Evolutionary conservation across 441 rosid species (phyloP).

Genomic region (Syzygium malaccense): DNA sequence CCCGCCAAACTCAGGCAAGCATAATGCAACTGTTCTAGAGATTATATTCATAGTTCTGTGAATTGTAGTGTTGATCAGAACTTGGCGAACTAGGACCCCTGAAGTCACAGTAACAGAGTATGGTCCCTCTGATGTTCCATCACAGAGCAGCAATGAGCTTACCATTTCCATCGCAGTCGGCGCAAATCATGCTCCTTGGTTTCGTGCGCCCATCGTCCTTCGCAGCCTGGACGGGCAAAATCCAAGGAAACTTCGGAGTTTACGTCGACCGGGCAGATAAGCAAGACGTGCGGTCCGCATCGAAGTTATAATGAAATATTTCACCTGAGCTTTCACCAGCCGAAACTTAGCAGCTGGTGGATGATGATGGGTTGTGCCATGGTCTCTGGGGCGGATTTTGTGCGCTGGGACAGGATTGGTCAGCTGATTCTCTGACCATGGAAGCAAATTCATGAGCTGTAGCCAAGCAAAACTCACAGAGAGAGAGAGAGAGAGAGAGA

Average conservation of each 20-base stretch:
- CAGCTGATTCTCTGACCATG: not conserved
- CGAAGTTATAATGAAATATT: not conserved
- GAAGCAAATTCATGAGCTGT: not conserved
- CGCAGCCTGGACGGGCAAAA: slow-evolving; percentile 20
- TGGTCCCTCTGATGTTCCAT: not conserved
- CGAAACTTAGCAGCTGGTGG: not conserved
- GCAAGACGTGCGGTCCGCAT: not conserved
- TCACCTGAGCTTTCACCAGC: not conserved
- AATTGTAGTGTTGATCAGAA: not conserved
- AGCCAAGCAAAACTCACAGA: not conserved
- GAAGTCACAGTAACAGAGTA: not conserved
- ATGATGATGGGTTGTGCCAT: not conserved
- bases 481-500: not conserved
- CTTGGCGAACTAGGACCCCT: not conserved
- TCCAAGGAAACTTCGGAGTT: not conserved
- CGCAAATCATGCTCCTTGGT: slow-evolving; percentile 39
- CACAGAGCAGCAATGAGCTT: not conserved
- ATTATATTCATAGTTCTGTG: not conserved
- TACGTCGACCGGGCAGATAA: not conserved
- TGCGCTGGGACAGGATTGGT: not conserved
- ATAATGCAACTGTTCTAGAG: not conserved
- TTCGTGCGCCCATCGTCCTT: slow-evolving; percentile 21
- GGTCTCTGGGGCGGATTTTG: not conserved
- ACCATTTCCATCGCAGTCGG: slow-evolving; percentile 48
- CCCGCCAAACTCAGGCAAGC: not conserved